A percentile compares a stretch with the other conserved stretches of the same genome.
These are phyloP conservation scores for Mycena amicta DNA, from an alignment of 768 basidiomycete species.

Conservation along the genomic window DNA sequence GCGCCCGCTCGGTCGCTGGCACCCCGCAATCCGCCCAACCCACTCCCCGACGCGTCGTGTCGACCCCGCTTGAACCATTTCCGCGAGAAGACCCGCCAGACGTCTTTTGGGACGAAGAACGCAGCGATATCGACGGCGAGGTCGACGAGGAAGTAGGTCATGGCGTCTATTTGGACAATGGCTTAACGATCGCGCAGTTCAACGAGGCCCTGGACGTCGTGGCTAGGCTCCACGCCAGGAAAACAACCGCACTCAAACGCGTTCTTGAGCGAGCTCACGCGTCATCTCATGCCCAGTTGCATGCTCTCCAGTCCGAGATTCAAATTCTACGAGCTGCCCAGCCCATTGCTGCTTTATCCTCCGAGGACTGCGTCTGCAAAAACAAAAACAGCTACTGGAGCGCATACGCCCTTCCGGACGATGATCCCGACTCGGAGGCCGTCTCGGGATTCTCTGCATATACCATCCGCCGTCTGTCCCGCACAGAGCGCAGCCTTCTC, in stretches of 20 bases:
- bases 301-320: conserved; percentile 83
- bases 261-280: conserved; percentile 81
- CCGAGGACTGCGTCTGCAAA: conserved; percentile 27
- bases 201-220: conserved; percentile 38
- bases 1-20: conserved; percentile 8
- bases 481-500: conserved; percentile 20
- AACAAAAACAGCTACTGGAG: conserved; percentile 72
- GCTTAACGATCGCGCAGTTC: conserved; percentile 12
- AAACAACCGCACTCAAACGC: conserved; percentile 75
- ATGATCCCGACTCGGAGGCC: conserved; percentile 43
- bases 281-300: conserved; percentile 77
- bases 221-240: conserved; percentile 48
- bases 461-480: conserved; percentile 26
- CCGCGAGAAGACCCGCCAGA: conserved; percentile 48
- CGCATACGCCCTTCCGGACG: conserved; percentile 56
- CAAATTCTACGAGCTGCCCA: conserved; percentile 57
- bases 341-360: conserved; percentile 1
- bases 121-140: conserved; percentile 51
- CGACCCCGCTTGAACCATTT: conserved; percentile 32
- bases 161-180: background rate
- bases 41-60: conserved; percentile 28
- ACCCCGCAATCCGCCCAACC: conserved; percentile 25
- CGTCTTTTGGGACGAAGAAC: conserved; percentile 70
- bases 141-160: conserved; percentile 72
- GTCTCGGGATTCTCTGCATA: conserved; percentile 34